phyloP scores from a whole-genome alignment of 208 protist species.

The Leptomonas seymouri region DNA sequence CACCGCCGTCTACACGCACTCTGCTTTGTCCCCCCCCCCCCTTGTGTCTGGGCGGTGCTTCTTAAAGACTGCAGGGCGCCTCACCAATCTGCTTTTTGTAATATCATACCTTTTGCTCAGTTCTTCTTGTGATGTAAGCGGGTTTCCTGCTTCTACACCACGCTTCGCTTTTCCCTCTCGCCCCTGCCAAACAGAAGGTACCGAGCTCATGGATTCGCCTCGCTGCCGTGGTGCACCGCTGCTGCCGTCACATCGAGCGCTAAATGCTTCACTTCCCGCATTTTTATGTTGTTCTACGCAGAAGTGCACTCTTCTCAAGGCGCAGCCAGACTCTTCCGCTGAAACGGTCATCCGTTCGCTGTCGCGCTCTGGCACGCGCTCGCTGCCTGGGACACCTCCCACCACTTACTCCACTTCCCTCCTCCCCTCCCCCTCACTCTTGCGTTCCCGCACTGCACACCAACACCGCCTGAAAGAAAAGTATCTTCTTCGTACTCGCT shows the following conservation, averaged over 20 bases:
- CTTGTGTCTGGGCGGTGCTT: neutral
- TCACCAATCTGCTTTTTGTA: conserved; percentile 13
- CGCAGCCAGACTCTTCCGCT: too few species aligned
- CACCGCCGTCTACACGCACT: neutral
- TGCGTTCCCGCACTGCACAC: neutral
- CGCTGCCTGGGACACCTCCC: too few species aligned
- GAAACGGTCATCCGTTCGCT: too few species aligned
- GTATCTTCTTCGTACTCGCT: neutral
- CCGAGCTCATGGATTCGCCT: too few species aligned
- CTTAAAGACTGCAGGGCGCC: neutral
- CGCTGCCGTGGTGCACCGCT: too few species aligned
- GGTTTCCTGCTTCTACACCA: neutral
- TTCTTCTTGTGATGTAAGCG: neutral
- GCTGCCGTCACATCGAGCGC: too few species aligned
- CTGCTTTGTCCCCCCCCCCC: neutral
- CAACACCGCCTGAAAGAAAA: neutral
- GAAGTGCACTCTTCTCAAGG: neutral
- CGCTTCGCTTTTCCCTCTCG: neutral
- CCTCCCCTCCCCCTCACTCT: conserved; percentile 6
- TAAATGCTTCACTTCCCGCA: too few species aligned
- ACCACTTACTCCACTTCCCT: neutral
- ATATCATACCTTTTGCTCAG: neutral
- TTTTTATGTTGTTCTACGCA: neutral
- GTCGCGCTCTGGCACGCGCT: too few species aligned
- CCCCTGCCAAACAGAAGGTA: too few species aligned